Conservation (phyloP, 2,329 filamentous ascomycete species). For the Paecilomyces fulvus region DNA sequence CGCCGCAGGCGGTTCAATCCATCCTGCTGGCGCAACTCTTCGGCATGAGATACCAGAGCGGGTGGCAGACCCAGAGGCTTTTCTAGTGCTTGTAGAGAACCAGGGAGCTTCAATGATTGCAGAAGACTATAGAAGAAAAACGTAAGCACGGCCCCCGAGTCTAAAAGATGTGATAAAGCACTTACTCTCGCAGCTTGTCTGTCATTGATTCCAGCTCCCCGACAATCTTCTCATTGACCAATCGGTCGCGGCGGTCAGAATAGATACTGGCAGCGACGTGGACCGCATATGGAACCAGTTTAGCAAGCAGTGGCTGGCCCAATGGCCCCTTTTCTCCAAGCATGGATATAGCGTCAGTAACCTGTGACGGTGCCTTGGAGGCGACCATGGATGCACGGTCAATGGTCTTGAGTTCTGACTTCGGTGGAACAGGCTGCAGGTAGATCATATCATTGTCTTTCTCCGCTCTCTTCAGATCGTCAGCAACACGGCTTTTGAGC, state of each 20-base stretch:
- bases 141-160: conserved; percentile 8
- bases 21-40: conserved; percentile 87
- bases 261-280: conserved; percentile 95
- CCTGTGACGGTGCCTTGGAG: conserved; percentile 68
- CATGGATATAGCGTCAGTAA: conserved; percentile 69
- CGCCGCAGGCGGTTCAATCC: conserved; percentile 68
- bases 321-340: conserved; percentile 74
- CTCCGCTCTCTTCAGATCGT: conserved; percentile 85
- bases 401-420: conserved; percentile 75
- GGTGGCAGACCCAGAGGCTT: conserved; percentile 88
- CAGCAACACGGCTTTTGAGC: conserved; percentile 71
- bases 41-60: conserved; percentile 76
- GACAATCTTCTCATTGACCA: conserved; percentile 82
- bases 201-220: conserved; percentile 76
- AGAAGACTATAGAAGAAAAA: conserved; percentile 42
- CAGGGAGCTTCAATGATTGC: conserved; percentile 76
- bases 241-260: conserved; percentile 78
- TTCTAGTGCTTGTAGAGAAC: conserved; percentile 86
- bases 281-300: conserved; percentile 89
- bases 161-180: conserved; percentile 3
- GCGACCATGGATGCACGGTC: conserved; percentile 85
- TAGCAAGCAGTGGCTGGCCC: conserved; percentile 77
- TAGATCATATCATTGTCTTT: conserved; percentile 97
- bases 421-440: conserved; percentile 72
- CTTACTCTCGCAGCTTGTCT: conserved; percentile 62